Evolutionary conservation across 257 asterid species (phyloP), one percentile per base, ranked within the genome.

Genomic region (Rehmannia glutinosa): DNA sequence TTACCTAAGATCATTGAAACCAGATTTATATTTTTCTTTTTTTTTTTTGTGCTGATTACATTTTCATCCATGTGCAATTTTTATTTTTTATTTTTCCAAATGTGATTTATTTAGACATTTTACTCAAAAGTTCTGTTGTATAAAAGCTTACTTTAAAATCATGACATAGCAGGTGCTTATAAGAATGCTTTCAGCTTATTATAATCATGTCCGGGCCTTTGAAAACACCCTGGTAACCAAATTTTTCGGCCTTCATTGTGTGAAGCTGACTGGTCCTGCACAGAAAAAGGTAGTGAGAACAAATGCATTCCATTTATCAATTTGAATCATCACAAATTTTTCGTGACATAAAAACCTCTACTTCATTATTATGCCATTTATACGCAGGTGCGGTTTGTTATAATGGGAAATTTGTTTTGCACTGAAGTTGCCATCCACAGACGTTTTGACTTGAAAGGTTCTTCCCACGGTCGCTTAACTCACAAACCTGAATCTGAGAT

Each of bases 371-470:
- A 62, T 63, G 28, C 10, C 9, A 41, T 55, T 50, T 42, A 25
- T 72, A 68, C 33, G 46, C 88, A 92, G 98, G 97, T 90, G 38
- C 86, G 97, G 15, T 92, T 92, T 74, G 95, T 92, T 50, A 87
- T 92, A 20, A 92, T 92, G 96, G 97, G 98, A 74, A 92, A 92
- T 62, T 73, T 92, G 78, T 92, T 92, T 76, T 86, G 97, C 55
- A 83, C 92, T 15, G 86, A 82, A 45, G 79, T 75, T 81, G 73
- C 81, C 33, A 84, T 90, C 75, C 98, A 92, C 75, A 80, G 96
- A 58, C 88, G 96, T 28, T 92, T 87, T 7, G 98, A 92, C 83
- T 73, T 92, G 74, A 92, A 92, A 72, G 98, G 98, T 20, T 92
- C 98, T 49, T 92, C 98, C 52, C 96, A 82, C 51, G 98, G 99